A percentile compares a stretch with the other conserved stretches of the same genome.
Evolutionary conservation across 2,329 filamentous ascomycete species (phyloP).

Genomic region (Fusarium mundagurra): DNA sequence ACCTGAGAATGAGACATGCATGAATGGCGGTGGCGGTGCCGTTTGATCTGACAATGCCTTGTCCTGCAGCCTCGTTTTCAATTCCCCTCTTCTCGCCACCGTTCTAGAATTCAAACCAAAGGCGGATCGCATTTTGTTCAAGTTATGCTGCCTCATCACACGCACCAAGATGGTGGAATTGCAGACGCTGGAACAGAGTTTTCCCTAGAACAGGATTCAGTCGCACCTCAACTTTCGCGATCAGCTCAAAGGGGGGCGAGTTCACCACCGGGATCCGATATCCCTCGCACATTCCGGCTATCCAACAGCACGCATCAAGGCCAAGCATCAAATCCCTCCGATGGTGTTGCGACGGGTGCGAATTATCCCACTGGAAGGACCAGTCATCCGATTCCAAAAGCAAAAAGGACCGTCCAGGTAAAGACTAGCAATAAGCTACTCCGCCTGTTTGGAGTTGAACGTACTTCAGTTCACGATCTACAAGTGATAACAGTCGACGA

Average conservation of each 20-base stretch:
- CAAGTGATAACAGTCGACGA: neutral
- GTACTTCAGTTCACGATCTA: neutral
- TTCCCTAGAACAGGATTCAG: neutral
- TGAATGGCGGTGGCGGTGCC: neutral
- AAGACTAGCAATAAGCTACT: neutral
- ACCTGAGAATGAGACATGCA: neutral
- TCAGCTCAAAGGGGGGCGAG: neutral
- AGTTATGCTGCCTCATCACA: neutral
- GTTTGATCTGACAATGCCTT: neutral
- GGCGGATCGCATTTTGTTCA: neutral
- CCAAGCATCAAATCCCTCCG: neutral
- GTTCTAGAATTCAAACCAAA: rapidly evolving
- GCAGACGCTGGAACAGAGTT: neutral
- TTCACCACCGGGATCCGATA: neutral
- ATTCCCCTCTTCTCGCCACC: neutral
- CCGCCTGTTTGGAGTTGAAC: neutral
- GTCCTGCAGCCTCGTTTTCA: neutral
- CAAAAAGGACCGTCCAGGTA: neutral
- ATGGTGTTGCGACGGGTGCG: neutral
- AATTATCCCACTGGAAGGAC: neutral
- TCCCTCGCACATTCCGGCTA: neutral
- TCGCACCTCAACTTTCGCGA: neutral
- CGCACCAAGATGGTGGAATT: neutral
- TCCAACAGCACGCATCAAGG: neutral
- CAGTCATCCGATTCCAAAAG: neutral